Evolutionary conservation across 73 alveolate genomes (phyloP).

Genomic region (Tetrahymena thermophila): DNA sequence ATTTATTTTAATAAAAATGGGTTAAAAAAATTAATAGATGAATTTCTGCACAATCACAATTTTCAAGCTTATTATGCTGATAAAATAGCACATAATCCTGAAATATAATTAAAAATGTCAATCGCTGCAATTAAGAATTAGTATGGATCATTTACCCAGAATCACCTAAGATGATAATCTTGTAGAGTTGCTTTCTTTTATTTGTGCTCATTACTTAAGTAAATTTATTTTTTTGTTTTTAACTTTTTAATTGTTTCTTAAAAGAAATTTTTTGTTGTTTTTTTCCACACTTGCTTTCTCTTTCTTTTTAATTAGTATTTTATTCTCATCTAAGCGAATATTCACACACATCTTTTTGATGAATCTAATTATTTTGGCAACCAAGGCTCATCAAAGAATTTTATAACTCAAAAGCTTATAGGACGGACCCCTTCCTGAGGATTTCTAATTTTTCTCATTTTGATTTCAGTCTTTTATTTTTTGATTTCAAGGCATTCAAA

Average conservation of each 20-base stretch:
- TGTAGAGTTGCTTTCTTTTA: constrained; percentile 86
- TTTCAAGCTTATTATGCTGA: background rate
- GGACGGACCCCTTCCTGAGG: background rate
- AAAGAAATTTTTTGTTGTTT: background rate
- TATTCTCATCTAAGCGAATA: background rate
- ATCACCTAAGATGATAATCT: constrained; percentile 94
- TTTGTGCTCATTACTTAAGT: constrained; percentile 38
- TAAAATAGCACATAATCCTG: background rate
- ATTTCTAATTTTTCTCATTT: background rate
- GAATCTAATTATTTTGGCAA: background rate
- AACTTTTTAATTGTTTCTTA: background rate
- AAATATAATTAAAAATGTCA: background rate
- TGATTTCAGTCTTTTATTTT: background rate
- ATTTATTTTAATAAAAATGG: background rate
- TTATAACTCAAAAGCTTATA: background rate
- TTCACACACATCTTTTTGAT: background rate
- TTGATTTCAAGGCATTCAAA: background rate
- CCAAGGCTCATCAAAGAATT: background rate
- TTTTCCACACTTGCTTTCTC: background rate
- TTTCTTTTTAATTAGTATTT: background rate
- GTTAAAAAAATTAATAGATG: background rate
- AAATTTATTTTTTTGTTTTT: background rate
- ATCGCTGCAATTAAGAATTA: background rate
- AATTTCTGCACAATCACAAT: background rate
- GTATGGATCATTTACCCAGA: constrained; percentile 52